phyloP scores from a whole-genome alignment of 768 basidiomycete genomes.

The Tulasnella sp. region DNA sequence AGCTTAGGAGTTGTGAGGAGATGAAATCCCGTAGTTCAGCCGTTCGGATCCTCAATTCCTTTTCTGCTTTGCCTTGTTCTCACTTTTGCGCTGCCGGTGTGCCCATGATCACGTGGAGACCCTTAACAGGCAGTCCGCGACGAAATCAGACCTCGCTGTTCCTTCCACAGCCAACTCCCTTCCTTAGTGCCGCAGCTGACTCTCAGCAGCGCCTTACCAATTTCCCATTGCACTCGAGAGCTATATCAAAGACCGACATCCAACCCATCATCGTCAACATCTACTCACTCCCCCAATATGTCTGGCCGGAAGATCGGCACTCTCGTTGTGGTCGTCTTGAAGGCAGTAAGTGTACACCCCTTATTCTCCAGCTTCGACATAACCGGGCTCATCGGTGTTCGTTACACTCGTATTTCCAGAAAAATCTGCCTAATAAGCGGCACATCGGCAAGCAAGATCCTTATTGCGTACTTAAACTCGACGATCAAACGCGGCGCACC shows the following conservation, averaged over 20 bases:
- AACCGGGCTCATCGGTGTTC: slow-evolving; percentile 2
- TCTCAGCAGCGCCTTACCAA: neutral
- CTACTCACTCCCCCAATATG: neutral
- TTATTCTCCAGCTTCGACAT: neutral
- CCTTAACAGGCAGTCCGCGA: neutral
- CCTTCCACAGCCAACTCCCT: neutral
- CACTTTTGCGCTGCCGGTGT: neutral
- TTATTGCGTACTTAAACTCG: slow-evolving; percentile 73
- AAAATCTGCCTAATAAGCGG: slow-evolving; percentile 82
- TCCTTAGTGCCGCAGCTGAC: neutral
- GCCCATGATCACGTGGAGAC: neutral
- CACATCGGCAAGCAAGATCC: slow-evolving; percentile 97
- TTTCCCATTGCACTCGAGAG: neutral
- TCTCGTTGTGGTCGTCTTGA: slow-evolving; percentile 84
- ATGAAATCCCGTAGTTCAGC: slow-evolving; percentile 5
- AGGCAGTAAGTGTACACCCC: slow-evolving; percentile 57
- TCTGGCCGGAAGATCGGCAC: slow-evolving; percentile 62
- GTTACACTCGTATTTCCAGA: slow-evolving; percentile 39
- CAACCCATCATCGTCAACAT: neutral
- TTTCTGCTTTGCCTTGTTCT: neutral
- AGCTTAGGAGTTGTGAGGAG: neutral
- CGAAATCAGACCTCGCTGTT: neutral
- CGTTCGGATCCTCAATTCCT: too few relatives aligned
- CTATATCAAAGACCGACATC: neutral
- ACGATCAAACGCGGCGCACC: slow-evolving; percentile 78